phyloP scores from a whole-genome alignment of 495 filamentous ascomycete species.

The Gamarada debralockiae region DNA sequence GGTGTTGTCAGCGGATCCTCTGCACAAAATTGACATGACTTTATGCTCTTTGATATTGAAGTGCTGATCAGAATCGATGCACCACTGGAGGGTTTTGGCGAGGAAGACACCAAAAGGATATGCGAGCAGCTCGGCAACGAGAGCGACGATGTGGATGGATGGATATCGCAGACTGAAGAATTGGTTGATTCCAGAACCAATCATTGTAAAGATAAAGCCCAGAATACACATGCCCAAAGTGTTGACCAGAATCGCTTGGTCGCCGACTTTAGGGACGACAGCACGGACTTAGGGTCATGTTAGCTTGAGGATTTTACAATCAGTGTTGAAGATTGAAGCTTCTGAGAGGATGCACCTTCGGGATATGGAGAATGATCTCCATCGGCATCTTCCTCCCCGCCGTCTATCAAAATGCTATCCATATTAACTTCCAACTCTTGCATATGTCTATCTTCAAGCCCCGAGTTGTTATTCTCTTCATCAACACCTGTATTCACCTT shows the following conservation, averaged over 20 bases:
- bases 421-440: constrained; percentile 9
- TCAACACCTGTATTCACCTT: background rate
- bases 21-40: constrained; percentile 55
- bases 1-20: background rate
- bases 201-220: constrained; percentile 58
- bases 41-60: no score
- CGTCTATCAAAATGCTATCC: constrained; percentile 1
- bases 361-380: constrained; percentile 13
- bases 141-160: constrained; percentile 38
- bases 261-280: constrained; percentile 25
- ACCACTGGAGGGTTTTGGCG: constrained; percentile 25
- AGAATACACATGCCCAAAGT: constrained; percentile 71
- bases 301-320: background rate
- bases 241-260: constrained; percentile 62
- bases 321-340: background rate
- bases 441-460: constrained; percentile 5
- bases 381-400: constrained; percentile 8
- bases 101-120: constrained; percentile 23
- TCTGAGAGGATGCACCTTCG: constrained; percentile 8
- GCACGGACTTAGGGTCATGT: constrained; percentile 2
- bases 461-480: background rate
- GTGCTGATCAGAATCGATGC: constrained; percentile 65
- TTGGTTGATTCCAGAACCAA: constrained; percentile 65
- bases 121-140: constrained; percentile 32
- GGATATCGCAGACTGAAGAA: constrained; percentile 65